Evolutionary conservation across 345 rosid species (phyloP).

Genomic region (Rhizophora mangle): DNA sequence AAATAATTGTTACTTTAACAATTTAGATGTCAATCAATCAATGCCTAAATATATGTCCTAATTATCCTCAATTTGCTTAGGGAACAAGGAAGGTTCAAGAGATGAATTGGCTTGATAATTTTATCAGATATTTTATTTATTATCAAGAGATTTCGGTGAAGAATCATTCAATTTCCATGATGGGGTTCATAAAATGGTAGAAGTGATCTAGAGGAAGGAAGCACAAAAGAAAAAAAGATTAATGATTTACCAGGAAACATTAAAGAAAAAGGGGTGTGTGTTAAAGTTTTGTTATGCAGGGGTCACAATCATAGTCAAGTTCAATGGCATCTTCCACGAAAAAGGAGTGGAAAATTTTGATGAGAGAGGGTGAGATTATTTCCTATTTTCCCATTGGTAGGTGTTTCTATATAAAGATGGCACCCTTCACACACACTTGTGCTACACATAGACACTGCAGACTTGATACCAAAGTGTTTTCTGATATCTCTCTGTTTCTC

Average conservation of each 20-base stretch:
- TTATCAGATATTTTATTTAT: neutral
- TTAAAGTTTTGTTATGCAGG: constrained; percentile 9
- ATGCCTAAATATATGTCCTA: neutral
- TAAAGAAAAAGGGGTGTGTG: constrained; percentile 6
- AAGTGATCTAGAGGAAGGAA: neutral
- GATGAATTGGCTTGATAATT: neutral
- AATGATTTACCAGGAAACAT: constrained; percentile 15
- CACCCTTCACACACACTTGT: constrained; percentile 10
- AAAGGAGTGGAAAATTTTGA: constrained; percentile 15
- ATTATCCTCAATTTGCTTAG: constrained; percentile 9
- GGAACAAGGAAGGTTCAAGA: neutral
- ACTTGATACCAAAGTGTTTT: neutral
- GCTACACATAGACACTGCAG: neutral
- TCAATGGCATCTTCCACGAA: constrained; percentile 20
- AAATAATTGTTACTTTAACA: neutral
- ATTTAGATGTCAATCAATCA: neutral
- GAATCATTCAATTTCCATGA: neutral
- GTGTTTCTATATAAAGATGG: constrained; percentile 26
- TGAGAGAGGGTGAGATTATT: neutral
- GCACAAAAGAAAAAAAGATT: neutral
- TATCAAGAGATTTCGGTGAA: neutral
- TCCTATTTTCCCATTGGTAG: neutral
- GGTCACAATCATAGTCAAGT: constrained; percentile 30
- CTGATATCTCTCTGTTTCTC: neutral
- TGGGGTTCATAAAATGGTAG: neutral